phyloP scores from a whole-genome alignment of 1,139 yeast genomes.

The Geotrichum fermentans region DNA sequence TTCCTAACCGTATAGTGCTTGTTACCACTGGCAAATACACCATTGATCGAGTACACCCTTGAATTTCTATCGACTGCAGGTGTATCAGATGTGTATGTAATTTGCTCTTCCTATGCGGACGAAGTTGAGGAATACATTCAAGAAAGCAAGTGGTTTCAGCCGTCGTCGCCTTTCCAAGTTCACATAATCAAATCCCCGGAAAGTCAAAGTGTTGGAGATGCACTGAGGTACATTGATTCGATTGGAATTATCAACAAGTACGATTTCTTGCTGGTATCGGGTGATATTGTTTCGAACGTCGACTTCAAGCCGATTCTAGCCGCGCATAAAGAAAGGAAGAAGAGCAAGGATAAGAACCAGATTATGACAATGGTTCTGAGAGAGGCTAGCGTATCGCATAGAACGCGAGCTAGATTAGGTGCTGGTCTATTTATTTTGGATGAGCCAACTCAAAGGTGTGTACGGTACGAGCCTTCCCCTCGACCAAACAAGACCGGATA shows the following conservation, averaged over 20 bases:
- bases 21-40: slow-evolving; percentile 86
- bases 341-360: slow-evolving; percentile 70
- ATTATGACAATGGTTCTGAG: slow-evolving; percentile 91
- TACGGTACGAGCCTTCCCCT: slow-evolving; percentile 63
- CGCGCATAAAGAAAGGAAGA: slow-evolving; percentile 66
- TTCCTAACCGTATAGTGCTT: slow-evolving; percentile 46
- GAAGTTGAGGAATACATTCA: slow-evolving; percentile 79
- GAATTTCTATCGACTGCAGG: slow-evolving; percentile 91
- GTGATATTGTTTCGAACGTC: slow-evolving; percentile 89
- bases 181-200: slow-evolving; percentile 81
- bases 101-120: slow-evolving; percentile 88
- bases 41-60: slow-evolving; percentile 87
- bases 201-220: slow-evolving; percentile 91
- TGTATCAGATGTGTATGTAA: slow-evolving; percentile 80
- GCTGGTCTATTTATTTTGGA: slow-evolving; percentile 85
- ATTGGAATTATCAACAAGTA: slow-evolving; percentile 75
- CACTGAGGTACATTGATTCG: slow-evolving; percentile 90
- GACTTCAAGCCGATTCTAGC: slow-evolving; percentile 70
- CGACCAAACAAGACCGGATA: slow-evolving; percentile 18
- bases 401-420: slow-evolving; percentile 61
- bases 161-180: slow-evolving; percentile 73
- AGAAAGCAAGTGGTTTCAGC: slow-evolving; percentile 58
- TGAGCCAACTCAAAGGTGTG: slow-evolving; percentile 64
- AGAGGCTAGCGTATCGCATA: slow-evolving; percentile 79
- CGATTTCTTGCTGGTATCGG: slow-evolving; percentile 84